Evolutionary conservation across 106 monocot genomes (phyloP).

Genomic region (Dendrobium catenatum): DNA sequence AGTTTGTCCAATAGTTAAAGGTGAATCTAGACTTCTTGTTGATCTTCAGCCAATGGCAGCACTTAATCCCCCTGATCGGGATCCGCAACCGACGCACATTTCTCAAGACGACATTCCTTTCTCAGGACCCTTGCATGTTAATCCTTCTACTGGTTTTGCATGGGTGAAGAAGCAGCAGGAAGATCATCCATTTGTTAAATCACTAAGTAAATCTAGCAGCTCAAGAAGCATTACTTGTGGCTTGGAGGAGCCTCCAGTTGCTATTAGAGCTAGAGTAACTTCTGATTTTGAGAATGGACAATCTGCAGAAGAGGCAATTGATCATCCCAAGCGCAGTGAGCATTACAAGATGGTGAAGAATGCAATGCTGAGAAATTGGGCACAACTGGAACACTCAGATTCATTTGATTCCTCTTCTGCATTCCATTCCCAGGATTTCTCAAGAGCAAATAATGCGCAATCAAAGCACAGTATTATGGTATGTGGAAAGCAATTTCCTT

Average conservation of each 20-base stretch:
- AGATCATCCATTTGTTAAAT: conserved; percentile 18
- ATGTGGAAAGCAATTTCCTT: background rate
- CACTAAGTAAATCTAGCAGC: conserved; percentile 31
- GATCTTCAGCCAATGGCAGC: conserved; percentile 58
- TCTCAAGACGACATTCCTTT: conserved; percentile 44
- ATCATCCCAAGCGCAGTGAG: conserved; percentile 21
- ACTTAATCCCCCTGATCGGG: conserved; percentile 28
- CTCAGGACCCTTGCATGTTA: conserved; percentile 62
- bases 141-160: conserved; percentile 79
- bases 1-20: conserved; percentile 25
- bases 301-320: conserved; percentile 7
- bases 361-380: conserved; percentile 54
- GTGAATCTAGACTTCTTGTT: conserved; percentile 31
- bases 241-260: conserved; percentile 10
- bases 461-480: conserved; percentile 40
- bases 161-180: conserved; percentile 69
- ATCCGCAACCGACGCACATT: conserved; percentile 14
- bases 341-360: conserved; percentile 30
- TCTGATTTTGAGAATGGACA: conserved; percentile 20
- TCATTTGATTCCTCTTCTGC: conserved; percentile 60
- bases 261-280: conserved; percentile 13
- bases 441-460: conserved; percentile 22
- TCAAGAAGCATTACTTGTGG: conserved; percentile 28
- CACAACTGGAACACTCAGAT: conserved; percentile 47
- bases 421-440: conserved; percentile 41